phyloP scores from a whole-genome alignment of 768 basidiomycete species.

The Lentinula boryana region DNA sequence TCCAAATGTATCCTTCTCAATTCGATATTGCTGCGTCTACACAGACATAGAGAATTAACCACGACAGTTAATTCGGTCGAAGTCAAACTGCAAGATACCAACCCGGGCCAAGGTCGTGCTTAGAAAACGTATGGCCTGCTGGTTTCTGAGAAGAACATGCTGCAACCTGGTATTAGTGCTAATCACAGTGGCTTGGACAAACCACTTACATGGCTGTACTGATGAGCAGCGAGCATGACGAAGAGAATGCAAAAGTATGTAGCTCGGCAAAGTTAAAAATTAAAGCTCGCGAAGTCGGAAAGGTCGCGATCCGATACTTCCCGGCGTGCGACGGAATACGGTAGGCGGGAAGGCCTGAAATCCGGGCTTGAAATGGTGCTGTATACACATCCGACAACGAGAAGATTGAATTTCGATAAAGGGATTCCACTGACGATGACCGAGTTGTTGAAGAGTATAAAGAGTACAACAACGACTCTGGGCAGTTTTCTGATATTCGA shows the following conservation, averaged over 20 bases:
- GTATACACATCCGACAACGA: background rate
- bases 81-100: background rate
- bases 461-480: background rate
- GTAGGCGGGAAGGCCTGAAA: background rate
- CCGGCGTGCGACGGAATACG: background rate
- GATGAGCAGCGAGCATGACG: background rate
- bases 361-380: background rate
- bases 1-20: slow-evolving; percentile 93
- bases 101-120: background rate
- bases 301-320: background rate
- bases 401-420: background rate
- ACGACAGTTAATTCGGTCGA: background rate
- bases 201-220: background rate
- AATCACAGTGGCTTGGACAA: background rate
- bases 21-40: slow-evolving; percentile 55
- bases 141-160: slow-evolving; percentile 3
- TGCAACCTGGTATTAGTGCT: background rate
- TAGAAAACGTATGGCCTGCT: background rate
- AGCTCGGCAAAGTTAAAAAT: background rate
- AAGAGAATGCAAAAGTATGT: background rate
- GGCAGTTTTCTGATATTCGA: background rate
- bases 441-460: background rate
- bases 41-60: background rate
- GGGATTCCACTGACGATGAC: background rate
- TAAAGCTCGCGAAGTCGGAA: background rate